Percentiles rank a stretch among this genome's conserved stretches.
Evolutionary conservation across 768 basidiomycete species (phyloP).

Genomic region (Tylopilus rubrobrunneus): DNA sequence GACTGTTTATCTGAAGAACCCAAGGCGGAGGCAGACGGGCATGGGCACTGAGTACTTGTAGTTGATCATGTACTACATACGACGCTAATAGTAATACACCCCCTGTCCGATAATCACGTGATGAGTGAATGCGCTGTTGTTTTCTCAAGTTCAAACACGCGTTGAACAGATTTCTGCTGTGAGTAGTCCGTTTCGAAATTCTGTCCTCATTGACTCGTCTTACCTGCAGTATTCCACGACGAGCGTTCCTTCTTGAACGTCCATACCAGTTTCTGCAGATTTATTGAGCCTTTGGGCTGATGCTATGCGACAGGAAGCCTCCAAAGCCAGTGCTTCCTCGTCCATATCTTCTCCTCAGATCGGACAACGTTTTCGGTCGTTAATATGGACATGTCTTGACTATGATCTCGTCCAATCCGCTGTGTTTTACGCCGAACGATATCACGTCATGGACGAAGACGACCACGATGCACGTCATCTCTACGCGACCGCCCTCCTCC

Average conservation of each 20-base stretch:
- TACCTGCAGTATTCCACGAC: conserved; percentile 9
- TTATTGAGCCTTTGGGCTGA: conserved; percentile 32
- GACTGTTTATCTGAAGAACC: conserved; percentile 46
- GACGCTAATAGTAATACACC: not conserved
- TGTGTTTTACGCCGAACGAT: conserved; percentile 86
- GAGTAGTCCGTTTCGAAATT: conserved; percentile 20
- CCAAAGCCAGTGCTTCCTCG: conserved; percentile 28
- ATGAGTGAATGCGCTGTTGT: conserved; percentile 19
- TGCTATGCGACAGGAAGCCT: conserved; percentile 56
- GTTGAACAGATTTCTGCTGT: conserved; percentile 12
- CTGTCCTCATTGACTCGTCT: conserved; percentile 8
- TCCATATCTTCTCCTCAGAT: conserved; percentile 53
- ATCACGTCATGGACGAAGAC: conserved; percentile 62
- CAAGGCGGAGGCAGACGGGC: conserved; percentile 66
- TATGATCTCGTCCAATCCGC: conserved; percentile 74
- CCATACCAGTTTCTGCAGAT: conserved; percentile 18
- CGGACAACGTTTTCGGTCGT: conserved; percentile 61
- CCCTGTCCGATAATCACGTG: conserved; percentile 25
- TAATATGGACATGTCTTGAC: conserved; percentile 85
- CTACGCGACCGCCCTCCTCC: conserved; percentile 74
- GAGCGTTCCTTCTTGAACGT: conserved; percentile 11
- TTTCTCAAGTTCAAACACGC: conserved; percentile 19
- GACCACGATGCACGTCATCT: conserved; percentile 84
- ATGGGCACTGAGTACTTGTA: conserved; percentile 54
- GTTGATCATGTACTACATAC: not conserved